These are phyloP conservation scores for Quercus phellos DNA, from an alignment of 331 rosid species.

Conservation along the genomic window DNA sequence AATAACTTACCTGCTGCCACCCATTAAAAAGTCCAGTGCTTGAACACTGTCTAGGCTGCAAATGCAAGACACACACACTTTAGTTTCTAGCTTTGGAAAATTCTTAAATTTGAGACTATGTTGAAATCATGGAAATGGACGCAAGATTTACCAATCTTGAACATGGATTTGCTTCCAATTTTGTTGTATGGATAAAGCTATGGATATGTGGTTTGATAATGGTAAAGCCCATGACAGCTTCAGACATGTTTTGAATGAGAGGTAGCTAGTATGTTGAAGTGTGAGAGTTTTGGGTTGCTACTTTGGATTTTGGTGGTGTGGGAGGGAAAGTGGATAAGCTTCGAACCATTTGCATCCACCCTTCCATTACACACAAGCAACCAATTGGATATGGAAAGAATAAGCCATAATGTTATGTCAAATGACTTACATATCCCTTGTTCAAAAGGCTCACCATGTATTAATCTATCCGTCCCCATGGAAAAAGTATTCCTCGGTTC, in stretches of 20 bases:
- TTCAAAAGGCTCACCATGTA: not conserved
- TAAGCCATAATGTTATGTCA: not conserved
- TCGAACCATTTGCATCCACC: constrained; percentile 47
- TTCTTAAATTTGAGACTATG: not conserved
- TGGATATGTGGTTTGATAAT: constrained; percentile 42
- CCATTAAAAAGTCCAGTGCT: constrained; percentile 39
- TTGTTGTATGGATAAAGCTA: constrained; percentile 40
- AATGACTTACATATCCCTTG: constrained; percentile 26
- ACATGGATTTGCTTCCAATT: constrained; percentile 34
- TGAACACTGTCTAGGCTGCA: constrained; percentile 59
- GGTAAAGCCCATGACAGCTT: constrained; percentile 63
- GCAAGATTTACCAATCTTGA: constrained; percentile 47
- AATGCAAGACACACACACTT: constrained; percentile 8
- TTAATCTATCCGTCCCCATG: not conserved
- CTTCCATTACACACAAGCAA: constrained; percentile 24
- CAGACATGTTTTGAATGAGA: constrained; percentile 49
- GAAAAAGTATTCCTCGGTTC: not conserved
- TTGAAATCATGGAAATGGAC: not conserved
- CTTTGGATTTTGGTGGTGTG: constrained; percentile 19
- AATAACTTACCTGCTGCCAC: constrained; percentile 34
- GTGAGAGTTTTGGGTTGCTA: not conserved
- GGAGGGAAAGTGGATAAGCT: constrained; percentile 66
- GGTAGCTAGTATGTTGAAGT: not conserved
- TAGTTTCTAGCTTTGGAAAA: constrained; percentile 9
- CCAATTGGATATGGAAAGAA: not conserved